A percentile compares a stretch with the other conserved stretches of the same genome.
phyloP scores from a whole-genome alignment of 805 yeast species.

The Maudiozyma saulgeensis region DNA sequence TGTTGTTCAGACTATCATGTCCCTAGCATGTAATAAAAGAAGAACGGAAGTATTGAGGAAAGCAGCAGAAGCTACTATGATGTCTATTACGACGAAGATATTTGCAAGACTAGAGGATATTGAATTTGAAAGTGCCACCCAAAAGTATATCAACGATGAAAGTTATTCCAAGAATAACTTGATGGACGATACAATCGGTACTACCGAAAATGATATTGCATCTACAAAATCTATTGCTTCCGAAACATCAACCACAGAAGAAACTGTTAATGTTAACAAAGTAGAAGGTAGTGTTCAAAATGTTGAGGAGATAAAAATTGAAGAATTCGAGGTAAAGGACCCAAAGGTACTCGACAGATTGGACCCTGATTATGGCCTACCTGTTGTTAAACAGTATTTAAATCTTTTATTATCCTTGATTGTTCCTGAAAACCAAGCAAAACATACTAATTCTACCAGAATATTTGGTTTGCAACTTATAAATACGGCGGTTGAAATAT shows the following conservation, averaged over 20 bases:
- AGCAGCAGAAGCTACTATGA: constrained; percentile 79
- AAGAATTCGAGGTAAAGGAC: constrained; percentile 1
- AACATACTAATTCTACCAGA: constrained; percentile 80
- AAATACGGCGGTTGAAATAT: constrained; percentile 70
- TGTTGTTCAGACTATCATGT: constrained; percentile 81
- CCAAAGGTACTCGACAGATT: constrained; percentile 5
- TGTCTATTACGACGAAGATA: constrained; percentile 56
- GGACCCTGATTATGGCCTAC: constrained; percentile 52
- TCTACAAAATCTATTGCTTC: not conserved
- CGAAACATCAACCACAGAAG: not conserved
- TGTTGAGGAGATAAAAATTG: constrained; percentile 2
- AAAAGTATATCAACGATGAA: constrained; percentile 17
- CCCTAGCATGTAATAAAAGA: constrained; percentile 85
- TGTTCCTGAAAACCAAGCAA: constrained; percentile 72
- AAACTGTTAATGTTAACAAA: not conserved
- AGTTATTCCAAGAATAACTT: constrained; percentile 12
- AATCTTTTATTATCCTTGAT: constrained; percentile 69
- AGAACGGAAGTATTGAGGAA: constrained; percentile 82
- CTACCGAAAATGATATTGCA: constrained; percentile 1
- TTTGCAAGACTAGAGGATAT: constrained; percentile 48
- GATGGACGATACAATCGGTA: constrained; percentile 15
- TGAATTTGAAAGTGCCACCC: constrained; percentile 6
- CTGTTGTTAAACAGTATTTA: constrained; percentile 67
- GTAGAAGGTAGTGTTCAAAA: not conserved
- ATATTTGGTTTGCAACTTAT: constrained; percentile 72